Evolutionary conservation across 2,329 filamentous ascomycete genomes (phyloP).

Genomic region (Paraphaeosphaeria sporulosa): DNA sequence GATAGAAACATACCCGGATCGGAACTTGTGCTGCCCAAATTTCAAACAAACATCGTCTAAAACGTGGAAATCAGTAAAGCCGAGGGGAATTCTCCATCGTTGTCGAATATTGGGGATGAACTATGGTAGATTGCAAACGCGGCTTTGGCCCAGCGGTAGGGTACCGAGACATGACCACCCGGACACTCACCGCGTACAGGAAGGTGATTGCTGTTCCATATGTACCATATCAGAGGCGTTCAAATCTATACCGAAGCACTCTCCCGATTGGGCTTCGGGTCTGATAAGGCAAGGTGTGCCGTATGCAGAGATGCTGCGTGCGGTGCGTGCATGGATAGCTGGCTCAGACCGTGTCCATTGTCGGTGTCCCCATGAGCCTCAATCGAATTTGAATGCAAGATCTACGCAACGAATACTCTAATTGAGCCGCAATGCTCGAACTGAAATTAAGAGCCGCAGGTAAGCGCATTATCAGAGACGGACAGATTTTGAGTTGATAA

Average conservation of each 20-base stretch:
- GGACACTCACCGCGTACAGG: background rate
- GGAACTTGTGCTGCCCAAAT: background rate
- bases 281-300: slow-evolving; percentile 5
- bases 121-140: background rate
- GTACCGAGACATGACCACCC: background rate
- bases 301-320: slow-evolving; percentile 1
- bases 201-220: slow-evolving; percentile 1
- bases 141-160: background rate
- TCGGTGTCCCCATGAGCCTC: background rate
- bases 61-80: background rate
- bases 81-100: background rate
- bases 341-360: background rate
- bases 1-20: background rate
- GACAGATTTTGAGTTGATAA: background rate
- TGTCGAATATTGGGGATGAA: background rate
- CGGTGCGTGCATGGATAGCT: background rate
- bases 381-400: background rate
- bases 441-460: background rate
- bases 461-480: background rate
- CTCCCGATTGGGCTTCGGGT: background rate
- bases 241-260: background rate
- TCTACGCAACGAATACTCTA: background rate
- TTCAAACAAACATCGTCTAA: background rate
- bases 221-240: background rate
- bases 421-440: background rate